phyloP scores from a whole-genome alignment of 148 eudicot species.

The Diospyros lotus region DNA sequence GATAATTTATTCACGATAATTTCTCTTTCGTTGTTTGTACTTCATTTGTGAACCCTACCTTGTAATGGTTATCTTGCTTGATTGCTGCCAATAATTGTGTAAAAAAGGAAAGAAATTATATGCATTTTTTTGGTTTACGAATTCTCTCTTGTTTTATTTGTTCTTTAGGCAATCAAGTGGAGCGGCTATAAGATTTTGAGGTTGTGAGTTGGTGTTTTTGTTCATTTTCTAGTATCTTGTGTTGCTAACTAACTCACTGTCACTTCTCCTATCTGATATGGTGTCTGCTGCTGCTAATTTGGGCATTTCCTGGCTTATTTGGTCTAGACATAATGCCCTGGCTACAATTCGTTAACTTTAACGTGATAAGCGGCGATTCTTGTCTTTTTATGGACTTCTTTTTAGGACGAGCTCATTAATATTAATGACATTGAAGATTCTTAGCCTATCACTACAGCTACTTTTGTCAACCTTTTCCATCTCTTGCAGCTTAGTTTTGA shows the following conservation, averaged over 20 bases:
- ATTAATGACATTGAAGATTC: neutral
- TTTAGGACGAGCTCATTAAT: neutral
- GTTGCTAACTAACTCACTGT: neutral
- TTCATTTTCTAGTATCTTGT: neutral
- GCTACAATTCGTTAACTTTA: neutral
- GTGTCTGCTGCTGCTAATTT: neutral
- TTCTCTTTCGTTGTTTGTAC: neutral
- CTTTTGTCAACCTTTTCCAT: neutral
- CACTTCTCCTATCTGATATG: neutral
- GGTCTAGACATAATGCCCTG: neutral
- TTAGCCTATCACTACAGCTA: neutral
- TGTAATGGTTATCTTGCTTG: neutral
- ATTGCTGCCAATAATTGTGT: neutral
- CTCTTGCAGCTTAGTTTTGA: neutral
- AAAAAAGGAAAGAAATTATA: neutral
- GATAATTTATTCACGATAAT: neutral
- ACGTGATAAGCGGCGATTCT: neutral
- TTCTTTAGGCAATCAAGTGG: neutral
- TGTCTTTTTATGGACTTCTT: neutral
- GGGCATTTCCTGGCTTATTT: neutral
- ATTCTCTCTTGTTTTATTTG: neutral
- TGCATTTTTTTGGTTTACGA: neutral
- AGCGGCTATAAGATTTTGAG: neutral
- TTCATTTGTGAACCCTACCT: neutral
- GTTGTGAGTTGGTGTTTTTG: no score